Percentiles rank a stretch among this genome's conserved stretches.
These are phyloP conservation scores for Tulasnella sp. DNA, from an alignment of 768 basidiomycete genomes.

Conservation along the genomic window DNA sequence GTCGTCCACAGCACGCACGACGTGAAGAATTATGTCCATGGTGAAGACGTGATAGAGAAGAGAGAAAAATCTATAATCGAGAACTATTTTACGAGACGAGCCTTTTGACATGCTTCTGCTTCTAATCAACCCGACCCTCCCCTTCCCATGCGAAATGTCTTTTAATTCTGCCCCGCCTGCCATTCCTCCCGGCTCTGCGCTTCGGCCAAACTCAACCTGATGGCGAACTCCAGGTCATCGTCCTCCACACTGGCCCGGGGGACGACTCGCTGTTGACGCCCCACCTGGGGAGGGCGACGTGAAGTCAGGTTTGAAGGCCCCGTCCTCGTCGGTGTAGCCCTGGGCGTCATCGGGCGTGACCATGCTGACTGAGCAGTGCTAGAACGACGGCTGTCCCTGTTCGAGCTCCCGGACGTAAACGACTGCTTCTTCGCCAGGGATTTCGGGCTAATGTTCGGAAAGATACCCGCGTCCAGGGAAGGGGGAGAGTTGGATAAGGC, in stretches of 20 bases:
- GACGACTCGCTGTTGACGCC: neutral
- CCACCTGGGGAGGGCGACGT: neutral
- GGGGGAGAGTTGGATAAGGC: neutral
- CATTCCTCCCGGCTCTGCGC: conserved; percentile 40
- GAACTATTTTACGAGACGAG: conserved; percentile 4
- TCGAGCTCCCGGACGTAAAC: conserved; percentile 11
- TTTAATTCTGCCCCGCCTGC: neutral
- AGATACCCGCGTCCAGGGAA: neutral
- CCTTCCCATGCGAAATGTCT: neutral
- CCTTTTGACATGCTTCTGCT: neutral
- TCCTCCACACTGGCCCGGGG: conserved; percentile 49
- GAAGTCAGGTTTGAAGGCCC: conserved; percentile 8
- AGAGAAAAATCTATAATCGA: neutral
- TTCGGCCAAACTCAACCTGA: conserved; percentile 70
- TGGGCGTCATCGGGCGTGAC: conserved; percentile 1
- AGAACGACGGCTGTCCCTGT: conserved; percentile 3
- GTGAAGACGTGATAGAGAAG: neutral
- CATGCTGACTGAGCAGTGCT: neutral
- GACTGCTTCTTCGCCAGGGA: conserved; percentile 3
- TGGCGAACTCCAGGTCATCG: conserved; percentile 59
- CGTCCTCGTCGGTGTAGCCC: neutral
- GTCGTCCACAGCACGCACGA: neutral
- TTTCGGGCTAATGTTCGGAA: neutral
- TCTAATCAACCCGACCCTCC: neutral
- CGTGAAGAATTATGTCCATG: neutral